Evolutionary conservation across 169 alveolate species (phyloP), one percentile per base, ranked within the genome.

Genomic region (Plasmodium malariae): DNA sequence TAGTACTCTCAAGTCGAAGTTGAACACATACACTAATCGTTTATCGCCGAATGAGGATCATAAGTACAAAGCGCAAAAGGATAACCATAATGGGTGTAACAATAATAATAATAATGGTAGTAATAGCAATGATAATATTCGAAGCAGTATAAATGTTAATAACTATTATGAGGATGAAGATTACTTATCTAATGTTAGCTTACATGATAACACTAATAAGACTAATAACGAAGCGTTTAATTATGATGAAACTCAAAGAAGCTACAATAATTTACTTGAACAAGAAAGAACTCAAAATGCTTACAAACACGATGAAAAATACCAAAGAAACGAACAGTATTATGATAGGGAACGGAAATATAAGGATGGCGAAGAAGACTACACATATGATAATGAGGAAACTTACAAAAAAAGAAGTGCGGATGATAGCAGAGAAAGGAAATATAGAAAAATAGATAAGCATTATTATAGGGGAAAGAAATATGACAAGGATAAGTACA

Each of bases 351-450:
- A 70, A 43, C 6, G 83, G 19, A 70, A 28, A 48, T 1, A 36
- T 19, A 70, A 24, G 19, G 65, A 34, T 5, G 88, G 60, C 4
- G 73, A 74, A 11, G 74, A 60, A 30, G 28, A 45, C 28, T 51
- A 51, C 21, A 49, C 88, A 19, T 24, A 60, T 43, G 71, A 74
- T 6, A 60, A 73, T 34, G 87, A 60, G 7, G 74, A 74, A 2
- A 74, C 24, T 43, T 74, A 60, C 28, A 59, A 63, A 65, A 74
- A 74, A 51, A 60, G 74, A 65, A 28, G 34, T 40, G 57, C 88
- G 11, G 30, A 59, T 43, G 88, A 60, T n/a, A 74, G 88, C 55
- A 74, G 88, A 54, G 88, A 74, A 28, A 59, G 88, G 67, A 74
- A 74, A 49, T 43, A 74, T 34, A 74, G 74, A 49, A 74, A 74